Percentiles rank a stretch among this genome's conserved stretches.
These are phyloP conservation scores for Trichoderma harzianum DNA, from an alignment of 2,329 filamentous ascomycete genomes.

Conservation along the genomic window DNA sequence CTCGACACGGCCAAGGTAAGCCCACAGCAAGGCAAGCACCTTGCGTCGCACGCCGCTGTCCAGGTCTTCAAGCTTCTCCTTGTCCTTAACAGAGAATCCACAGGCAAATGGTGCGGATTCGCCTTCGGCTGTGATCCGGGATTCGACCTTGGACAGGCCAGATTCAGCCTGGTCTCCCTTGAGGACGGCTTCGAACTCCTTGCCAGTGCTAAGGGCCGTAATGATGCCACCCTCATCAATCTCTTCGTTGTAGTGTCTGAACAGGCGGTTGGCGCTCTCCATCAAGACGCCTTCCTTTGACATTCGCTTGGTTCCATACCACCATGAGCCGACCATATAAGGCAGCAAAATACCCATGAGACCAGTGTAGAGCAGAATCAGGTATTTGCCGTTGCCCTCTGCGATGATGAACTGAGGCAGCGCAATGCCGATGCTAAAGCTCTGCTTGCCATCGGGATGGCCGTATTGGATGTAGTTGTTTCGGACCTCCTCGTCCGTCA, in stretches of 20 bases:
- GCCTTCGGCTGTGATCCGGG: constrained; percentile 66
- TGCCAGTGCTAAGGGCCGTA: constrained; percentile 75
- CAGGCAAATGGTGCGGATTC: constrained; percentile 48
- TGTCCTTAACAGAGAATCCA: constrained; percentile 70
- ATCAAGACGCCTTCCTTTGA: constrained; percentile 93
- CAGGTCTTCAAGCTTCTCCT: constrained; percentile 70
- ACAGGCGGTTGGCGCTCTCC: constrained; percentile 90
- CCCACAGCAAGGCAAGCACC: constrained; percentile 86
- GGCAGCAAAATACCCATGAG: constrained; percentile 87
- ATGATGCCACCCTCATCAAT: constrained; percentile 79
- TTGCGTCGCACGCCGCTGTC: constrained; percentile 81
- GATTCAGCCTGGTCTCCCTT: constrained; percentile 75
- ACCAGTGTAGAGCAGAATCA: constrained; percentile 82
- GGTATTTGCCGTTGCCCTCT: constrained; percentile 93
- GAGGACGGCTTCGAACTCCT: constrained; percentile 77
- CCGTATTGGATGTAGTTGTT: constrained; percentile 97
- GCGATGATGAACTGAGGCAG: constrained; percentile 89
- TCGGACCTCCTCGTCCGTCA: constrained; percentile 94
- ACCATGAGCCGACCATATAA: constrained; percentile 94
- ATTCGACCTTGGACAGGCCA: constrained; percentile 79
- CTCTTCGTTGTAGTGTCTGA: constrained; percentile 85
- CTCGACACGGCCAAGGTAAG: constrained; percentile 85
- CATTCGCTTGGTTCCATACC: constrained; percentile 91
- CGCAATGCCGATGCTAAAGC: constrained; percentile 95
- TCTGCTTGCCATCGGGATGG: constrained; percentile 96